Evolutionary conservation across 2,329 filamentous ascomycete species (phyloP), one percentile per base, ranked within the genome.

Genomic region (Aspergillus ibericus): DNA sequence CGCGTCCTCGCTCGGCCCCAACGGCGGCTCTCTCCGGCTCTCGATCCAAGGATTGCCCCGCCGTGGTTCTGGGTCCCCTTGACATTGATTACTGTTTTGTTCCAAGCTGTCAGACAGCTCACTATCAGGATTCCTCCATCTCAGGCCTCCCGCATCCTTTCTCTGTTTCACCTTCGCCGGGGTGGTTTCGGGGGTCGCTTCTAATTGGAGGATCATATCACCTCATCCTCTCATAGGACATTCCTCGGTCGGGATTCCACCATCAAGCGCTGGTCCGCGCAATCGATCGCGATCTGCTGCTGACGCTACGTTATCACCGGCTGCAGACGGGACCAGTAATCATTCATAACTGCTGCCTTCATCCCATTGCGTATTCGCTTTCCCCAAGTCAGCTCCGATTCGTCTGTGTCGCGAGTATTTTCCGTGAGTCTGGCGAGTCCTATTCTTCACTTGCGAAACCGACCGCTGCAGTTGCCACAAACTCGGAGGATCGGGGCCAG

Each of bases 11-110:
- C 29, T 42, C 40, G 27, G 25, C 51, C 52, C 40, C 52, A 55
- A 29, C 38, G 36, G 59, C 59, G 59, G 59, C 59, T 61, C 52
- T 59, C 53, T 59, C 53, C 52, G 52, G 40, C 40, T 27, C 32
- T 13, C 36, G 27, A 59, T 44, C 59, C 56, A 60, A 54, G 52
- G 56, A 55, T 59, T 59, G 59, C 56, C 56, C 56, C 59, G 56
- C 56, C 20, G 53, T 53, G 59, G 56, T 52, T 58, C 59, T 38
- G 40, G 40, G 32, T 51, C 35, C 27, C 42, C 42, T 44, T 56
- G 44, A 16, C 15, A 32, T 50, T 42, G 10, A 22, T 51, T 51
- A 29, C 48, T 18, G 18, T 51, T 51, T 51, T 51, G n/a, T 12
- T 53, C 13, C 25, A 46, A 10, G 16, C 44, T 20, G 40, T 22